A percentile compares a stretch with the other conserved stretches of the same genome.
These are phyloP conservation scores for Voacanga thouarsii DNA, from an alignment of 257 asterid genomes.

Conservation along the genomic window DNA sequence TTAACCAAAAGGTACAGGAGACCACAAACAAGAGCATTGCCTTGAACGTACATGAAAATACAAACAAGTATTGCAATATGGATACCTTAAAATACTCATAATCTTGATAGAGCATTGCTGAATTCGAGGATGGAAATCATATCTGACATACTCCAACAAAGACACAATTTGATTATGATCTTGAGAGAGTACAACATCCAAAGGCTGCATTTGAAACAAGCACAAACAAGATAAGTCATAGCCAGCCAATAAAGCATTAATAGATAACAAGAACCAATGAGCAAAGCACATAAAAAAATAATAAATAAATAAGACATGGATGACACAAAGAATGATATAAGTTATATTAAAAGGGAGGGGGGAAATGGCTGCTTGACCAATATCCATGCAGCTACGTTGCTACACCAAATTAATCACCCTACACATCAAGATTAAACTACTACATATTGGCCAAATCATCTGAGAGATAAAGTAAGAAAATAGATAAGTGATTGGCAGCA, in stretches of 20 bases:
- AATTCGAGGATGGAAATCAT: constrained; percentile 77
- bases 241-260: background rate
- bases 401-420: background rate
- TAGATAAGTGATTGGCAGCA: background rate
- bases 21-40: constrained; percentile 9
- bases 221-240: background rate
- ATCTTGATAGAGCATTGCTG: constrained; percentile 86
- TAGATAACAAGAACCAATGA: constrained; percentile 2
- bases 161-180: constrained; percentile 84
- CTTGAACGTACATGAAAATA: background rate
- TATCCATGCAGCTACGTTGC: background rate
- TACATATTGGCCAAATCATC: background rate
- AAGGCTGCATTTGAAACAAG: constrained; percentile 64
- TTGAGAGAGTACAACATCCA: constrained; percentile 89
- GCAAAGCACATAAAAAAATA: background rate
- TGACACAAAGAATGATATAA: background rate
- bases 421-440: background rate
- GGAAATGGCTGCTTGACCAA: background rate
- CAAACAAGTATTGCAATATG: background rate
- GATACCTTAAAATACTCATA: constrained; percentile 76
- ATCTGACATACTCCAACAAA: constrained; percentile 82
- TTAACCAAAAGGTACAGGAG: constrained; percentile 17
- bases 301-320: background rate
- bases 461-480: background rate
- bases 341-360: background rate